Percentiles rank a stretch among this genome's conserved stretches.
phyloP scores from a whole-genome alignment of 1,284 basidiomycete species.

The Calocybe gambosa region DNA sequence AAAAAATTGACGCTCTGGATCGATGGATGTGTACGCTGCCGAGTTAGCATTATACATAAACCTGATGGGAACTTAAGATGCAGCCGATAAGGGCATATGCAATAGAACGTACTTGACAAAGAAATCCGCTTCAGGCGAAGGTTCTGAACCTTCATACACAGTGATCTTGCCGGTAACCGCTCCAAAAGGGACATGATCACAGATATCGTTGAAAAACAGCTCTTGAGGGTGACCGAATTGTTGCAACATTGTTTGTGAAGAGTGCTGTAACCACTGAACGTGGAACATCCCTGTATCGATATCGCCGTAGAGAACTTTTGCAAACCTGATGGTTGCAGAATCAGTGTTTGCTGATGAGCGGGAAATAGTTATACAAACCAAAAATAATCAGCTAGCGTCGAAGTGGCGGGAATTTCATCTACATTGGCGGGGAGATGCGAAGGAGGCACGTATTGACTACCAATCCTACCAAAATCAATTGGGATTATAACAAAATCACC shows the following conservation, averaged over 20 bases:
- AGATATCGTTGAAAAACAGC: conserved; percentile 53
- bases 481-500: conserved; percentile 52
- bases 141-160: conserved; percentile 29
- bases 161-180: conserved; percentile 39
- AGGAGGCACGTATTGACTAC: conserved; percentile 18
- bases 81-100: conserved; percentile 13
- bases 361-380: conserved; percentile 54
- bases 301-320: conserved; percentile 48
- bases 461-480: conserved; percentile 22
- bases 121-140: conserved; percentile 34
- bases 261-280: conserved; percentile 67
- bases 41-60: conserved; percentile 26
- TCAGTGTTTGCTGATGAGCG: too few relatives aligned
- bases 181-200: conserved; percentile 36
- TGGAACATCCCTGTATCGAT: conserved; percentile 40
- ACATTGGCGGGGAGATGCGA: conserved; percentile 23
- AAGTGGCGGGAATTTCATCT: conserved; percentile 27
- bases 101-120: conserved; percentile 50
- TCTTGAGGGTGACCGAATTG: conserved; percentile 59
- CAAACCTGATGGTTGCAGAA: conserved; percentile 48
- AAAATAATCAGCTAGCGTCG: conserved; percentile 48
- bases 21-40: conserved; percentile 28
- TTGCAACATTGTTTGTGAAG: conserved; percentile 47
- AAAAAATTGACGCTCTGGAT: conserved; percentile 22
- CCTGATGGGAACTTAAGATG: conserved; percentile 23